Percentiles rank a stretch among this genome's conserved stretches.
Evolutionary conservation across 176 grass and related monocot genomes (phyloP).

Genomic region (Lolium multiflorum): DNA sequence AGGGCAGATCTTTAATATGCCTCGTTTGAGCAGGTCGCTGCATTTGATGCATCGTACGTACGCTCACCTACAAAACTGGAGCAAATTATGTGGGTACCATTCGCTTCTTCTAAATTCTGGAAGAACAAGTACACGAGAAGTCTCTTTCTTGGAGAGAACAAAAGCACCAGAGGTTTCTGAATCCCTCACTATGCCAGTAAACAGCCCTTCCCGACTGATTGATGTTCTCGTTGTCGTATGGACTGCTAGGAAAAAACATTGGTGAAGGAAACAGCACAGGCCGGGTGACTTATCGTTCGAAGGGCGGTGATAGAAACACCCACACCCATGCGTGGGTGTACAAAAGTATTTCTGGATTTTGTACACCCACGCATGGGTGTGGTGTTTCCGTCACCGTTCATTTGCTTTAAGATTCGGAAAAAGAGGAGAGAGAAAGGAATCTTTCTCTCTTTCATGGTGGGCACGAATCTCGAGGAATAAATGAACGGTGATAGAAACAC

Average conservation of each 20-base stretch:
- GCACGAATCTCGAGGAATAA: no score
- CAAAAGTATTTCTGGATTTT: no score
- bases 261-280: background rate
- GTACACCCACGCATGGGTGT: no score
- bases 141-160: background rate
- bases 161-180: slow-evolving; percentile 1
- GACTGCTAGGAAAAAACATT: no score
- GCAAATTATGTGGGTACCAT: background rate
- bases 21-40: background rate
- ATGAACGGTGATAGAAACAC: no score
- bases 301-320: background rate
- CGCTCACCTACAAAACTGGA: background rate
- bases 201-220: background rate
- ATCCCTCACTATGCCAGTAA: slow-evolving; percentile 19
- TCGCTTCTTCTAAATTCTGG: slow-evolving; percentile 2
- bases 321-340: no score
- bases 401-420: no score
- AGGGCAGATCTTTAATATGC: background rate
- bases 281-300: background rate
- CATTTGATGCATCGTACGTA: slow-evolving; percentile 9
- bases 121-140: background rate
- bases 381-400: no score
- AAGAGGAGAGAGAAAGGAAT: no score
- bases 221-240: background rate
- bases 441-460: no score